These are phyloP conservation scores for Globisporangium paroecandrum DNA, from an alignment of 352 stramenopile species.

Conservation along the genomic window DNA sequence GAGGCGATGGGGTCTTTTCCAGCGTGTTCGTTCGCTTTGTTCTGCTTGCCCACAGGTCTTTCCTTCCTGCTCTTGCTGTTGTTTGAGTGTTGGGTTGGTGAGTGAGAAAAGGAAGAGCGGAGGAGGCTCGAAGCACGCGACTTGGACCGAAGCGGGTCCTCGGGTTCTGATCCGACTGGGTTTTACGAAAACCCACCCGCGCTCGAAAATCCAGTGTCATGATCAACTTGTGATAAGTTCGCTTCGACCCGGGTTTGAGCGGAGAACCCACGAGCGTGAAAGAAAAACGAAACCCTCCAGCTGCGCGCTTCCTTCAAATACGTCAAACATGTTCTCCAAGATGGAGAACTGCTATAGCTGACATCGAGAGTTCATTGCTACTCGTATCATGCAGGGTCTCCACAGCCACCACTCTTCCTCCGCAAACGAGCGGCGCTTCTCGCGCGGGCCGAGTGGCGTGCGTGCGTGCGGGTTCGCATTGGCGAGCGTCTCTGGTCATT, in stretches of 20 bases:
- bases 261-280: background rate
- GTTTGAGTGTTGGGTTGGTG: background rate
- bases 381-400: too few species aligned
- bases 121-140: background rate
- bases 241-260: background rate
- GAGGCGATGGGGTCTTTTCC: slow-evolving; percentile 2
- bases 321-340: too few species aligned
- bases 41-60: background rate
- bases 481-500: too few species aligned
- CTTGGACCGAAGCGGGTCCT: background rate
- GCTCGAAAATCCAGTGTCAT: background rate
- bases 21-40: slow-evolving; percentile 7
- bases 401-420: too few species aligned
- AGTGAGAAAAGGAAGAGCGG: slow-evolving; percentile 14
- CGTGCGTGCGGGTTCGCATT: too few species aligned
- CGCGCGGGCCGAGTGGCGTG: too few species aligned
- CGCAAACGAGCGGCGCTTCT: too few species aligned
- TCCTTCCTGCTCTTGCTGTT: background rate
- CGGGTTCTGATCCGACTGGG: background rate
- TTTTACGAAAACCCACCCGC: background rate
- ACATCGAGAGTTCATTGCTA: too few species aligned
- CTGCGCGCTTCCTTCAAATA: too few species aligned
- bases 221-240: background rate
- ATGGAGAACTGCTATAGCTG: too few species aligned
- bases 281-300: background rate